Evolutionary conservation across 2,329 filamentous ascomycete genomes (phyloP), one percentile per base, ranked within the genome.

Genomic region (Fusarium pilosicola): DNA sequence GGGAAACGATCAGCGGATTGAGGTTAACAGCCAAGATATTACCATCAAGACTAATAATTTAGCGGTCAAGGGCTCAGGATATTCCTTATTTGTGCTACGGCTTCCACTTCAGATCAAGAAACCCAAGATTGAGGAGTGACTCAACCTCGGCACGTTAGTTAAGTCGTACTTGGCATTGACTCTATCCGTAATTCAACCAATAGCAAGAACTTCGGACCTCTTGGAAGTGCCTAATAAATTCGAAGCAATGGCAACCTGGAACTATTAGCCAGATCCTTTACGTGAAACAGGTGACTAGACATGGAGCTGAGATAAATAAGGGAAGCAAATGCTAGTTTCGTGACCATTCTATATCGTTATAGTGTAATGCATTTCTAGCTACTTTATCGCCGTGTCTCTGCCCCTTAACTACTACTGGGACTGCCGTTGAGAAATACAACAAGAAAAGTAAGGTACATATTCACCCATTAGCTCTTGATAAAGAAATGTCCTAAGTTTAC

Each of bases 191-290:
- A 28, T 38, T 9, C 2, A 28, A 3, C 51, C 51, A 54, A 38
- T 24, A 12, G 34, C 3, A 3, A 38, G 4, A 52, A 13, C 18
- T 4, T 26, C 3, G n/a, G 14, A 24, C n/a, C 49, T 24, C n/a
- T 17, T 12, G 2, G 24, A 4, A 22, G 15, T 20, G 15, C 0
- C 22, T 24, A 1, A 10, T 20, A 7, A 18, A 2, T 4, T 14
- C 1, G 3, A 18, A 32, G 11, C 3, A 24, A 2, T 3, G 4
- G 1, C 12, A 13, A 2, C 5, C 5, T 5, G 6, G 5, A 6
- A 32, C 5, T 8, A 6, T 32, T 9, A 1, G 6, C 14, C 4
- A 30, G 15, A 22, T 12, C 3, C 15, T 18, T 36, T 36, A 36
- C 34, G 34, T 36, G 9, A 36, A 3, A 18, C 34, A 10, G 1